Evolutionary conservation across 2,329 filamentous ascomycete species (phyloP).

Genomic region (Paradendryphiella salina): DNA sequence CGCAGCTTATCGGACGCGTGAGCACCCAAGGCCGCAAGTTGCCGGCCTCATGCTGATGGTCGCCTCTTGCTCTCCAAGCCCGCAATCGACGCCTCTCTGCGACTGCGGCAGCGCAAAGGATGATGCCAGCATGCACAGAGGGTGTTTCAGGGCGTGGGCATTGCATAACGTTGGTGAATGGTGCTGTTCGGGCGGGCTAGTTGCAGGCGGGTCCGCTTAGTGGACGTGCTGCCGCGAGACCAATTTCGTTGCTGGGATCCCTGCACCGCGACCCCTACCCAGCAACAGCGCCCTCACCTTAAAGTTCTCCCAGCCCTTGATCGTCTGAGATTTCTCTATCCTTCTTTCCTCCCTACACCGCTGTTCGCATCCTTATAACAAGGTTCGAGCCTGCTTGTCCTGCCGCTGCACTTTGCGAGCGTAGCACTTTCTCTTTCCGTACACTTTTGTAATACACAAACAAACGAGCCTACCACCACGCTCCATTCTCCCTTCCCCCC

Average conservation of each 20-base stretch:
- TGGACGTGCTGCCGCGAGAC: slow-evolving; percentile 38
- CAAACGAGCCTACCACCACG: slow-evolving; percentile 29
- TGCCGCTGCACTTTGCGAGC: slow-evolving; percentile 36
- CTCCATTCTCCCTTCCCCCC: slow-evolving; percentile 22
- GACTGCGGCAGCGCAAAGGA: slow-evolving; percentile 6
- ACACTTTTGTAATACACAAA: slow-evolving; percentile 43
- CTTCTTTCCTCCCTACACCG: slow-evolving; percentile 40
- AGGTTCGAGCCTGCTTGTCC: slow-evolving; percentile 36
- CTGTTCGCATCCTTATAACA: slow-evolving; percentile 28
- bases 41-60: slow-evolving; percentile 1
- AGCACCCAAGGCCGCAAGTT: slow-evolving; percentile 7
- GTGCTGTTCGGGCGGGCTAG: slow-evolving; percentile 34
- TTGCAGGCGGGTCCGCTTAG: slow-evolving; percentile 37
- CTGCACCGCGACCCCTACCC: slow-evolving; percentile 35
- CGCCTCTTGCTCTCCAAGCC: neutral
- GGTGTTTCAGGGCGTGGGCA: slow-evolving; percentile 32
- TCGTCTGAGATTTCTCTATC: slow-evolving; percentile 31
- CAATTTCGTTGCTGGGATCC: slow-evolving; percentile 42
- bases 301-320: slow-evolving; percentile 42
- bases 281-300: slow-evolving; percentile 44
- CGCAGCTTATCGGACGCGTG: slow-evolving; percentile 25
- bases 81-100: neutral
- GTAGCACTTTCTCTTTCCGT: slow-evolving; percentile 34
- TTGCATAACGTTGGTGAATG: slow-evolving; percentile 41
- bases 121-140: slow-evolving; percentile 30